Evolutionary conservation across 139 green algal genomes (phyloP).

Genomic region (Closterium sp.): DNA sequence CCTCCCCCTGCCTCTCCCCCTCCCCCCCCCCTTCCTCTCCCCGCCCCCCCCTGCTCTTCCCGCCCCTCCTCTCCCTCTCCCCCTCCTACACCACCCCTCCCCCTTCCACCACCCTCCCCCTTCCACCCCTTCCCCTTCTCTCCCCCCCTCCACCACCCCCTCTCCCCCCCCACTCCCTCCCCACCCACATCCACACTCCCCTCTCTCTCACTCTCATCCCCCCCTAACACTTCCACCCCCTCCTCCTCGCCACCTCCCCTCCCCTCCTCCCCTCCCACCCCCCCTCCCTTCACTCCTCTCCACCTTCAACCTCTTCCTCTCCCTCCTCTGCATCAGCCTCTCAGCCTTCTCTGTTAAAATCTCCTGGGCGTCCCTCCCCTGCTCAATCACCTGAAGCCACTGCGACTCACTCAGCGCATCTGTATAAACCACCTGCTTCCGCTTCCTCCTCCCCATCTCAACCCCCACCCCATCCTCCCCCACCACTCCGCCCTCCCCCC

Average conservation of each 20-base stretch:
- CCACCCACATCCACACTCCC: neutral
- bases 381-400: constrained; percentile 44
- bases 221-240: neutral
- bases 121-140: too few species aligned
- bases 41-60: neutral
- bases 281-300: neutral
- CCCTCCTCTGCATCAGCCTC: constrained; percentile 4
- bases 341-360: constrained; percentile 10
- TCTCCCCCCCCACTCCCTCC: too few species aligned
- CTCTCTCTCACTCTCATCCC: neutral
- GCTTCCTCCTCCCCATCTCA: constrained; percentile 39
- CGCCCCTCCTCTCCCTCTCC: neutral
- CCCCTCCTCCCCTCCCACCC: neutral
- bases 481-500: neutral
- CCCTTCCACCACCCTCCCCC: neutral
- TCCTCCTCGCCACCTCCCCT: neutral
- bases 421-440: constrained; percentile 43
- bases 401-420: constrained; percentile 51
- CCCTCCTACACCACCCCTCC: neutral
- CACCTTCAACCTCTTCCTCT: constrained; percentile 18
- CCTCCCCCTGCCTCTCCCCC: neutral
- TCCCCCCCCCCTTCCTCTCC: neutral
- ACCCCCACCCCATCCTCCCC: neutral
- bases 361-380: constrained; percentile 22
- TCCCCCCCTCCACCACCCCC: too few species aligned